Evolutionary conservation across 345 rosid genomes (phyloP), one percentile per base, ranked within the genome.

Genomic region (Syzygium oleosum): DNA sequence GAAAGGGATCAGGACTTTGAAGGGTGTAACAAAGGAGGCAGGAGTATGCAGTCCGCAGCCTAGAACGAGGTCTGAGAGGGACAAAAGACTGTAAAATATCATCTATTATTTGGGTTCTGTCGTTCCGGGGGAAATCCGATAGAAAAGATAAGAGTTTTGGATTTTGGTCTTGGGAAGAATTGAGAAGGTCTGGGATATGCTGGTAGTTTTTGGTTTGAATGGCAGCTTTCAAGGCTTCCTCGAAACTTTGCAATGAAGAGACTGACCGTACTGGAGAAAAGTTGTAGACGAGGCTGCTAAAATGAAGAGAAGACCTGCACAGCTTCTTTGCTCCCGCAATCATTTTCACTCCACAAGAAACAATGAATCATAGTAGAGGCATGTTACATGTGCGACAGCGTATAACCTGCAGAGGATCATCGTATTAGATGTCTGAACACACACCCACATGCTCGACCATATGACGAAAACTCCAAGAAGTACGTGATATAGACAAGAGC

Each of bases 11-110:
- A 6, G 95, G 85, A 86, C 87, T 92, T 86, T 95, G 97, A 63
- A 97, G 98, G 58, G 93, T 92, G 87, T 94, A 92, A 31, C 92
- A 90, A 55, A 97, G 96, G n/a, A 97, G 96, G 88, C 87, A 93
- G 49, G 91, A 88, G 90, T 96, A 95, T 34, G 91, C 94, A 46
- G 88, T 89, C 80, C 87, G 89, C 53, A 92, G 91, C 31, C 89
- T 91, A 5, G 92, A 93, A 21, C 94, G 96, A 52, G 99, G 99
- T 63, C 95, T 92, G 4, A 95, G 83, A 16, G 92, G 91, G 51
- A 91, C 90, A 87, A 94, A 92, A 68, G 96, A 92, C 68, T 92
- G 96, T 52, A 97, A 90, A 79, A 96, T 94, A 51, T 91, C 98
- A 85, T 94, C 96, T n/a, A 95, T 87, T 53, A 94, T 73, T 85